phyloP scores from a whole-genome alignment of 1,139 yeast species.

The Diutina rugosa region DNA sequence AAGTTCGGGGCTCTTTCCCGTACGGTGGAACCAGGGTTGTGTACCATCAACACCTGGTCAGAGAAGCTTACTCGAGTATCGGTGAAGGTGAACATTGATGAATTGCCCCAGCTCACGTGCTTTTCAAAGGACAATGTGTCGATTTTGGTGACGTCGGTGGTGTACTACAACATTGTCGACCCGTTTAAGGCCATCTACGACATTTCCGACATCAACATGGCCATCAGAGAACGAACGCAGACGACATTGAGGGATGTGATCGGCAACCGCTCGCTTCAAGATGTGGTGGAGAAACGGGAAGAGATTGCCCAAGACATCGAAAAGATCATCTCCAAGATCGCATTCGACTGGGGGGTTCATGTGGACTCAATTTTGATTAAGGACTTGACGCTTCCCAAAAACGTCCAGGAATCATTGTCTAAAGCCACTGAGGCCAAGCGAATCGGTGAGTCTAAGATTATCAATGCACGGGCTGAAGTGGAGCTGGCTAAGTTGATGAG shows the following conservation, averaged over 20 bases:
- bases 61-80: constrained; percentile 42
- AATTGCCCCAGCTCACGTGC: constrained; percentile 56
- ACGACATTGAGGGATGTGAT: constrained; percentile 66
- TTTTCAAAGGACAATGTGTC: constrained; percentile 62
- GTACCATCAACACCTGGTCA: constrained; percentile 51
- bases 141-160: constrained; percentile 49
- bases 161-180: constrained; percentile 54
- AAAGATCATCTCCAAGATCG: constrained; percentile 49
- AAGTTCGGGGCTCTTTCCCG: constrained; percentile 57
- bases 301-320: constrained; percentile 59
- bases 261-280: constrained; percentile 57
- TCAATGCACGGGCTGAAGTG: constrained; percentile 66
- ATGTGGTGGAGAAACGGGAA: constrained; percentile 64
- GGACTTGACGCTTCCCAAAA: constrained; percentile 45
- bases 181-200: constrained; percentile 60
- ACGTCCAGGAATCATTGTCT: constrained; percentile 50
- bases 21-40: constrained; percentile 60
- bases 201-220: constrained; percentile 40
- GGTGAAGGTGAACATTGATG: constrained; percentile 48
- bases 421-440: constrained; percentile 71
- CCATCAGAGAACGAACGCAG: constrained; percentile 62
- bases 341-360: constrained; percentile 60
- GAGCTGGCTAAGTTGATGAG: constrained; percentile 70
- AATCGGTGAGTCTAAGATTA: constrained; percentile 68
- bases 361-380: constrained; percentile 61